Percentiles rank a stretch among this genome's conserved stretches.
phyloP scores from a whole-genome alignment of 441 rosid genomes.

The Viola pubescens region DNA sequence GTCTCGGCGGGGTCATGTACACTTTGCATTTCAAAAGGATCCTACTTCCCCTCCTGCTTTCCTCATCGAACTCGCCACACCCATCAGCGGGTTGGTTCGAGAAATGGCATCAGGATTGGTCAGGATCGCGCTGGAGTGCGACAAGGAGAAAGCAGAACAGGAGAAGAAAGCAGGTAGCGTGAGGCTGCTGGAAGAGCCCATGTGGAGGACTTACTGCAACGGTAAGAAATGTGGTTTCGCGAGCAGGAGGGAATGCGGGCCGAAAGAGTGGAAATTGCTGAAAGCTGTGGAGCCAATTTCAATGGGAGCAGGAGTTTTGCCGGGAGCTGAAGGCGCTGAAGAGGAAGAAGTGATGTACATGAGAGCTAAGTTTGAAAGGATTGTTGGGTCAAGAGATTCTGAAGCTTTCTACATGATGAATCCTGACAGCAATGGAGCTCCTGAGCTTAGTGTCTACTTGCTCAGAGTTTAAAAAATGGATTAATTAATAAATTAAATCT shows the following conservation, averaged over 20 bases:
- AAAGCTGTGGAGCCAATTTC: slow-evolving; percentile 86
- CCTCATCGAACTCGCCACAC: slow-evolving; percentile 76
- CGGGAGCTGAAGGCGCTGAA: slow-evolving; percentile 33
- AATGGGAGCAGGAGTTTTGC: slow-evolving; percentile 97
- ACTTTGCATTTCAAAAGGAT: slow-evolving; percentile 78
- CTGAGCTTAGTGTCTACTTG: slow-evolving; percentile 89
- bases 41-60: slow-evolving; percentile 74
- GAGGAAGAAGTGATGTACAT: slow-evolving; percentile 75
- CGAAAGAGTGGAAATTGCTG: slow-evolving; percentile 60
- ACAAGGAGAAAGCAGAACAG: slow-evolving; percentile 42
- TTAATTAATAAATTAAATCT: slow-evolving; percentile 15
- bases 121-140: slow-evolving; percentile 84
- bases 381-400: slow-evolving; percentile 94
- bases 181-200: slow-evolving; percentile 74
- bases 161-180: slow-evolving; percentile 22
- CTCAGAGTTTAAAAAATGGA: slow-evolving; percentile 50
- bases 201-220: slow-evolving; percentile 90
- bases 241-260: slow-evolving; percentile 61
- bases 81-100: slow-evolving; percentile 66
- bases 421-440: slow-evolving; percentile 93
- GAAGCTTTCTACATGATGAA: slow-evolving; percentile 99
- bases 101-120: slow-evolving; percentile 98
- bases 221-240: slow-evolving; percentile 88
- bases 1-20: slow-evolving; percentile 79
- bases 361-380: slow-evolving; percentile 91